phyloP scores from a whole-genome alignment of 257 asterid genomes.

The Jacaranda mimosifolia region DNA sequence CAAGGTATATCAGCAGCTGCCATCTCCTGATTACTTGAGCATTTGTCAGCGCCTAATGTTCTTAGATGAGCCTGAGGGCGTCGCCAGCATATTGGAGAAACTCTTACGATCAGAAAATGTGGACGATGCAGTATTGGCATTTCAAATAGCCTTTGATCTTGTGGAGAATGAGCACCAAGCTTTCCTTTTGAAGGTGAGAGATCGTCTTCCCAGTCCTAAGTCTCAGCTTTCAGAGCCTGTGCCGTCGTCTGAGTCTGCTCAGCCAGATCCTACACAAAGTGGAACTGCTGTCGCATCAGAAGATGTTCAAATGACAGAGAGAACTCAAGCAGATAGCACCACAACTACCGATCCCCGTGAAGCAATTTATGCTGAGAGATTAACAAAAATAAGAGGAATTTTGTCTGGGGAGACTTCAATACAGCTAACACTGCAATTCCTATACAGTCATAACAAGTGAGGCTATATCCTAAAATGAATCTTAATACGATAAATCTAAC shows the following conservation, averaged over 20 bases:
- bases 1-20: slow-evolving; percentile 74
- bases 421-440: slow-evolving; percentile 89
- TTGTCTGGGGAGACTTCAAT: slow-evolving; percentile 94
- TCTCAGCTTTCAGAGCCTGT: slow-evolving; percentile 53
- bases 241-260: slow-evolving; percentile 53
- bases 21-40: slow-evolving; percentile 95
- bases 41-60: slow-evolving; percentile 97
- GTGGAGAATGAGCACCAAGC: slow-evolving; percentile 93
- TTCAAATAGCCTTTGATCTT: slow-evolving; percentile 94
- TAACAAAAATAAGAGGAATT: slow-evolving; percentile 78
- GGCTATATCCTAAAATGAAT: slow-evolving; percentile 31
- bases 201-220: slow-evolving; percentile 69
- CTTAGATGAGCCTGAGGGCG: slow-evolving; percentile 84
- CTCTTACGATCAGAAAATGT: slow-evolving; percentile 71
- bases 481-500: neutral
- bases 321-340: slow-evolving; percentile 50
- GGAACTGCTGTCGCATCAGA: slow-evolving; percentile 50
- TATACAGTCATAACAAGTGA: slow-evolving; percentile 94
- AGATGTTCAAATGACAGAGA: slow-evolving; percentile 80
- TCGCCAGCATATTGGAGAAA: slow-evolving; percentile 79
- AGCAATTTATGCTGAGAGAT: slow-evolving; percentile 72
- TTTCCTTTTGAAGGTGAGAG: slow-evolving; percentile 82
- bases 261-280: slow-evolving; percentile 51
- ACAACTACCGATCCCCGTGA: slow-evolving; percentile 61
- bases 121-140: slow-evolving; percentile 89